Evolutionary conservation across 192 early-diverging fungal species (phyloP).

Genomic region (Backusella tarrabulga): DNA sequence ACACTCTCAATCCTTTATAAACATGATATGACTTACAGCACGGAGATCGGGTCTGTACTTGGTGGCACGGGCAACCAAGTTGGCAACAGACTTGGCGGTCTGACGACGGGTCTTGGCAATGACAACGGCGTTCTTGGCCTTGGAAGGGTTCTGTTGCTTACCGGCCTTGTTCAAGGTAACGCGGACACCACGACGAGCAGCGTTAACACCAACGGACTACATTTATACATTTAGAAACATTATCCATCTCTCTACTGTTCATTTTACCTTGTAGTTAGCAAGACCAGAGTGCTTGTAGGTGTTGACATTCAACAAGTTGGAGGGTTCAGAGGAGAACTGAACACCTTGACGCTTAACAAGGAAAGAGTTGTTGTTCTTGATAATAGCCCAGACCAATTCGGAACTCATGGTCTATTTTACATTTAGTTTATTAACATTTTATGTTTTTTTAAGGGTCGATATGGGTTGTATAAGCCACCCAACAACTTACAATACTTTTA

Average conservation of each 20-base stretch:
- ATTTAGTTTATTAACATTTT: background rate
- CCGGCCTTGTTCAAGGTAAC: conserved; percentile 60
- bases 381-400: conserved; percentile 55
- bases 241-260: background rate
- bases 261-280: conserved; percentile 71
- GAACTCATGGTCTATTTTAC: conserved; percentile 34
- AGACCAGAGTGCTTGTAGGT: conserved; percentile 81
- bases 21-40: conserved; percentile 35
- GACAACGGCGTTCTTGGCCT: conserved; percentile 50
- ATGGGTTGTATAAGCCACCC: conserved; percentile 5
- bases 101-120: conserved; percentile 61
- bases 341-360: conserved; percentile 79
- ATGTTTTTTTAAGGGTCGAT: background rate
- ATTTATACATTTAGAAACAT: background rate
- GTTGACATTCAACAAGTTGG: conserved; percentile 79
- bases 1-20: background rate
- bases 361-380: conserved; percentile 77
- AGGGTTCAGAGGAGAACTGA: conserved; percentile 69
- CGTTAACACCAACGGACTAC: conserved; percentile 59
- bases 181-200: conserved; percentile 63
- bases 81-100: conserved; percentile 63
- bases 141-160: conserved; percentile 52
- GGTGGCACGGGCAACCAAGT: conserved; percentile 49
- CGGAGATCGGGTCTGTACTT: conserved; percentile 74
- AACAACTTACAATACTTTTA: conserved; percentile 13